phyloP scores from a whole-genome alignment of 1,284 basidiomycete genomes.

The Ganoderma boninense region DNA sequence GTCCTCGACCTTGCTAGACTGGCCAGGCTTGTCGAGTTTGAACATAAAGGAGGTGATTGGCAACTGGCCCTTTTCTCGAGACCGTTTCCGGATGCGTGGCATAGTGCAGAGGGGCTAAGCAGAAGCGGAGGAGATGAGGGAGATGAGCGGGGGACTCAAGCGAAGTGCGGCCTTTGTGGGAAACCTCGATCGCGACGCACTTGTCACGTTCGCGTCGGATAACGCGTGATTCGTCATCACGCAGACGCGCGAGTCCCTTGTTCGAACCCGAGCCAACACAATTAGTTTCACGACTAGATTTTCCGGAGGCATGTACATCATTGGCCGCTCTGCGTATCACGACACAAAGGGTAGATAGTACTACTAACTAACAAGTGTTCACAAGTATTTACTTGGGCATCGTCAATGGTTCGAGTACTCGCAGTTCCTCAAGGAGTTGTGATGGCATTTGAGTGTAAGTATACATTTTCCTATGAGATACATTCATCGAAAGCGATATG shows the following conservation, averaged over 20 bases:
- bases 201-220: constrained; percentile 37
- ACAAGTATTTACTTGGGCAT: too few relatives aligned
- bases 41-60: too few relatives aligned
- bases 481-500: neutral
- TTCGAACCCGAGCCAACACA: too few relatives aligned
- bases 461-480: constrained; percentile 4
- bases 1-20: constrained; percentile 33
- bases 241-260: too few relatives aligned
- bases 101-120: constrained; percentile 44
- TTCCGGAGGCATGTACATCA: too few relatives aligned
- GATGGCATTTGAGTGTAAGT: neutral
- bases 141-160: constrained; percentile 2
- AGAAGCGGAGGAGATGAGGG: constrained; percentile 4
- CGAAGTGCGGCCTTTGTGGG: constrained; percentile 14
- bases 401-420: too few relatives aligned
- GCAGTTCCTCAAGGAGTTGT: too few relatives aligned
- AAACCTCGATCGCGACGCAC: constrained; percentile 5
- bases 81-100: constrained; percentile 51
- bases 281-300: too few relatives aligned
- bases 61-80: constrained; percentile 51
- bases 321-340: too few relatives aligned
- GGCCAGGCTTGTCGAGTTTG: constrained; percentile 36
- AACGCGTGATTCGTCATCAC: constrained; percentile 26
- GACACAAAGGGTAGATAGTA: too few relatives aligned
- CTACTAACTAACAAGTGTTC: too few relatives aligned